These are phyloP conservation scores for Amphicarpaea edgeworthii DNA, from an alignment of 306 rosid species.

Conservation along the genomic window DNA sequence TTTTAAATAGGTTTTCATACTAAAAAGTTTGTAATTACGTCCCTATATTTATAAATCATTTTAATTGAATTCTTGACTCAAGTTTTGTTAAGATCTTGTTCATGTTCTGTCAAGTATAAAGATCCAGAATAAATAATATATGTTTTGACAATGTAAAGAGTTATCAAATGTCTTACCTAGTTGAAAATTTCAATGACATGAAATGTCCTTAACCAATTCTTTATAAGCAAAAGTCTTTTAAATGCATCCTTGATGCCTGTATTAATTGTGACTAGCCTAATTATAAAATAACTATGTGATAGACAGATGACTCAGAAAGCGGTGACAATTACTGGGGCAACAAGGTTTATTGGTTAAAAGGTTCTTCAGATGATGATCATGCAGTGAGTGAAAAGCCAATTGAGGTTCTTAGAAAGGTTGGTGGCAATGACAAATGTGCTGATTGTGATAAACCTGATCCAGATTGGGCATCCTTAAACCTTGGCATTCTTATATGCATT, in stretches of 20 bases:
- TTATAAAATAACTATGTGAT: slow-evolving; percentile 35
- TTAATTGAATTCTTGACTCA: too few species aligned
- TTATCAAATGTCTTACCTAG: background rate
- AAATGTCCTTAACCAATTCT: slow-evolving; percentile 11
- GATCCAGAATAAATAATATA: background rate
- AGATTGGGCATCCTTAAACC: slow-evolving; percentile 93
- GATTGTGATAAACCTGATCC: slow-evolving; percentile 90
- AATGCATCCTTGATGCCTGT: slow-evolving; percentile 10
- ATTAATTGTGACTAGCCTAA: slow-evolving; percentile 29
- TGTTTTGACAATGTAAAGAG: too few species aligned
- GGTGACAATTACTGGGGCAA: slow-evolving; percentile 31
- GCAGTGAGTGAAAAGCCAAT: slow-evolving; percentile 61
- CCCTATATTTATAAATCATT: background rate
- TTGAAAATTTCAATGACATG: slow-evolving; percentile 17
- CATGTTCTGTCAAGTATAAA: background rate
- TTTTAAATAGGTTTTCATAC: background rate
- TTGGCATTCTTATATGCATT: slow-evolving; percentile 81
- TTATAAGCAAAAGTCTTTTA: background rate
- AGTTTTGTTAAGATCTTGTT: background rate
- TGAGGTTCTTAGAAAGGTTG: slow-evolving; percentile 71
- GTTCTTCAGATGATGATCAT: slow-evolving; percentile 47
- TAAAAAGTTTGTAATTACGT: background rate
- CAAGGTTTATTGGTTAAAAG: slow-evolving; percentile 37
- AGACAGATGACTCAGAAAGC: slow-evolving; percentile 55
- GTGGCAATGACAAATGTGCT: slow-evolving; percentile 88